These are phyloP conservation scores for Hyaloscypha hepaticicola DNA, from an alignment of 495 filamentous ascomycete genomes.

Conservation along the genomic window DNA sequence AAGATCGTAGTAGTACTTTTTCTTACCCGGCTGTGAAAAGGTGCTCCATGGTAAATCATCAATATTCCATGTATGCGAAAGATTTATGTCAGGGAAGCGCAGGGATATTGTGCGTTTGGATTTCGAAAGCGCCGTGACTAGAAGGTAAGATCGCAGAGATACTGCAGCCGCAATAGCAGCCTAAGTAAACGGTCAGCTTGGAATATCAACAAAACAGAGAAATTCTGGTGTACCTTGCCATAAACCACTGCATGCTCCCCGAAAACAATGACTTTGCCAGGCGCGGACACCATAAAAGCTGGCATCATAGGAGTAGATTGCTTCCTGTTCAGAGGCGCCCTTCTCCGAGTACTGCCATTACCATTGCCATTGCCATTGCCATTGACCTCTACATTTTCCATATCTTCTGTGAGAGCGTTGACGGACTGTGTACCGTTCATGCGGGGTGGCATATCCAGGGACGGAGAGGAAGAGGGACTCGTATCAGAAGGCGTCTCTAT, in stretches of 20 bases:
- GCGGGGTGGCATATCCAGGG: conserved; percentile 23
- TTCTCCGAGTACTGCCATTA: conserved; percentile 20
- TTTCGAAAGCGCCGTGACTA: conserved; percentile 87
- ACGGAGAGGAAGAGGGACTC: conserved; percentile 24
- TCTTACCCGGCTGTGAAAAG: conserved; percentile 78
- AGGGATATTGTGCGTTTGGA: conserved; percentile 80
- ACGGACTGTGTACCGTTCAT: conserved; percentile 13
- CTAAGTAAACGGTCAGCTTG: conserved; percentile 37
- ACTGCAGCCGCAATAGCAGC: conserved; percentile 92
- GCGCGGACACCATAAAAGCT: conserved; percentile 94
- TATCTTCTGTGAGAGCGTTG: conserved; percentile 37
- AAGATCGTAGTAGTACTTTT: conserved; percentile 87
- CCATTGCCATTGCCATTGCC: conserved; percentile 24
- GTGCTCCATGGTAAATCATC: conserved; percentile 80
- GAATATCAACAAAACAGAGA: neutral
- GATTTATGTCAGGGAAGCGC: conserved; percentile 79
- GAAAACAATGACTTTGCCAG: conserved; percentile 95
- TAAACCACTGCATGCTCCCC: conserved; percentile 97
- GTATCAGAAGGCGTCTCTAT: conserved; percentile 29
- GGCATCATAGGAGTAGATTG: conserved; percentile 67
- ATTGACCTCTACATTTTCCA: conserved; percentile 27
- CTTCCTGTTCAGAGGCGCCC: conserved; percentile 42
- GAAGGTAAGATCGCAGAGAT: conserved; percentile 91
- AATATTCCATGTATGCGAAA: conserved; percentile 90
- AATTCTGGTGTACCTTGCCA: conserved; percentile 63